Evolutionary conservation across 768 basidiomycete species (phyloP).

Genomic region (Tylopilus vinaceipallidus): DNA sequence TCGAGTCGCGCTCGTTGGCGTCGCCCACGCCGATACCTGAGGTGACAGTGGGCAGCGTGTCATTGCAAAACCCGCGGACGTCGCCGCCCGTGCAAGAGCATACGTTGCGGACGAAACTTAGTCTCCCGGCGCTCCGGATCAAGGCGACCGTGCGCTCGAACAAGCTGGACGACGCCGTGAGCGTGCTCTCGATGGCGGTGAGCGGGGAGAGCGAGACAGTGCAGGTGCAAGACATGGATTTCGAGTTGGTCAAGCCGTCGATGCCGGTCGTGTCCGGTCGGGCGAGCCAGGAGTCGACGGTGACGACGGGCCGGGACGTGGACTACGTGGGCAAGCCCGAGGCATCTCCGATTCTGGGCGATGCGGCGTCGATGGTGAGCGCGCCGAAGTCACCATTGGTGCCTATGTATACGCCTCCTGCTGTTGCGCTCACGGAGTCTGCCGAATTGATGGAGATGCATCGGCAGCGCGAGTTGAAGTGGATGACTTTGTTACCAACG

Average conservation of each 20-base stretch:
- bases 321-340: slow-evolving; percentile 7
- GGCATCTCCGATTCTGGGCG: slow-evolving; percentile 31
- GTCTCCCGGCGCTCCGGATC: slow-evolving; percentile 63
- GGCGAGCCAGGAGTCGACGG: slow-evolving; percentile 54
- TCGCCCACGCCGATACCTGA: slow-evolving; percentile 43
- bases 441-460: slow-evolving; percentile 51
- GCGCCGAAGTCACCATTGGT: slow-evolving; percentile 28
- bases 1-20: slow-evolving; percentile 34
- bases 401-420: background rate
- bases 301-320: slow-evolving; percentile 32
- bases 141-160: slow-evolving; percentile 25
- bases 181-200: slow-evolving; percentile 19
- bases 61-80: slow-evolving; percentile 31
- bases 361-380: slow-evolving; percentile 40
- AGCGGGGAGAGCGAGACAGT: slow-evolving; percentile 51
- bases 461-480: slow-evolving; percentile 71
- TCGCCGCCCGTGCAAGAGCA: slow-evolving; percentile 30
- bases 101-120: slow-evolving; percentile 58
- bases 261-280: slow-evolving; percentile 40
- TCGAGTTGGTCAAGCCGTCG: slow-evolving; percentile 71
- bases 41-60: slow-evolving; percentile 20
- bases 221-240: slow-evolving; percentile 80
- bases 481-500: slow-evolving; percentile 64
- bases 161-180: slow-evolving; percentile 32
- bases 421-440: slow-evolving; percentile 12